phyloP scores from a whole-genome alignment of 768 basidiomycete genomes.

The Lactifluus rugatus region DNA sequence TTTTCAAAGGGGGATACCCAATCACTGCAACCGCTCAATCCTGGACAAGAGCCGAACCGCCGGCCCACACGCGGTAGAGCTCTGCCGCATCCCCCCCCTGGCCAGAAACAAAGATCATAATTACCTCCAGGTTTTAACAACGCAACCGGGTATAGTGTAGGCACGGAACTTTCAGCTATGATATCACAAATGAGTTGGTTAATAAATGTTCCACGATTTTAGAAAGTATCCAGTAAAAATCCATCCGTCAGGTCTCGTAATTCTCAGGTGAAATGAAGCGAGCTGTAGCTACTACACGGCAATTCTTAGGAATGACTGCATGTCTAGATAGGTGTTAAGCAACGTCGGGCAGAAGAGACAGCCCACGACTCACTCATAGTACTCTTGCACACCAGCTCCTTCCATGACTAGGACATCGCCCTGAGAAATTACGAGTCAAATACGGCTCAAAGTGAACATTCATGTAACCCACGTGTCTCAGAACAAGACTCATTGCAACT shows the following conservation, averaged over 20 bases:
- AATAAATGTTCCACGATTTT: neutral
- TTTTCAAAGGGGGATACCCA: neutral
- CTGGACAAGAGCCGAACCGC: constrained; percentile 1
- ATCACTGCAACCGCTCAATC: constrained; percentile 1
- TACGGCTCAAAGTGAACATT: neutral
- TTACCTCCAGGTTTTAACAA: neutral
- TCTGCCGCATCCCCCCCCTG: constrained; percentile 10
- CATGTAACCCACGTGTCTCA: constrained; percentile 50
- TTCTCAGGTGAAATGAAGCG: constrained; percentile 42
- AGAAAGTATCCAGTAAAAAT: neutral
- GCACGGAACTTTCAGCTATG: neutral
- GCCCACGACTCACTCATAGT: constrained; percentile 55
- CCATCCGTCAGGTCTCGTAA: neutral
- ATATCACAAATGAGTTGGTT: neutral
- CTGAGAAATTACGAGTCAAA: constrained; percentile 29
- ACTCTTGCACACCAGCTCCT: constrained; percentile 52
- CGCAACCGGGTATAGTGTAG: neutral
- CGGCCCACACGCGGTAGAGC: constrained; percentile 3
- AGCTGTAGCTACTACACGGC: constrained; percentile 75
- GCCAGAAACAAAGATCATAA: constrained; percentile 3
- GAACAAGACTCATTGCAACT: constrained; percentile 43
- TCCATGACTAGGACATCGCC: constrained; percentile 77
- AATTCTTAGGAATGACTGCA: constrained; percentile 62
- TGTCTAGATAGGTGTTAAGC: constrained; percentile 37
- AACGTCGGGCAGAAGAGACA: neutral